Evolutionary conservation across 495 filamentous ascomycete species (phyloP).

Genomic region (Aspergillus carlsbadensis): DNA sequence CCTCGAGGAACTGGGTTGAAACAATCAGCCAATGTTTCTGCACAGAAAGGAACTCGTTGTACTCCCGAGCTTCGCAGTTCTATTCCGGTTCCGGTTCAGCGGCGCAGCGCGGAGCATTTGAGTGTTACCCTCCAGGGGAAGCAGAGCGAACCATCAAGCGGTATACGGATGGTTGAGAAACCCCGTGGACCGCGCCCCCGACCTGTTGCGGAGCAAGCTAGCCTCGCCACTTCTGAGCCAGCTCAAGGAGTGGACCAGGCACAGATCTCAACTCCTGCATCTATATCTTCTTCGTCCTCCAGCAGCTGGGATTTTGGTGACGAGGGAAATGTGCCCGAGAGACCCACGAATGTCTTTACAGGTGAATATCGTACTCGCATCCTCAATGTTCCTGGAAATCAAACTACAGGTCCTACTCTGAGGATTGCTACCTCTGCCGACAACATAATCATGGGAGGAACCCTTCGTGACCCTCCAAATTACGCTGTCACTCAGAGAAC

Average conservation of each 20-base stretch:
- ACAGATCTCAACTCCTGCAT: background rate
- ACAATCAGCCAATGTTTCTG: background rate
- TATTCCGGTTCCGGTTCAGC: constrained; percentile 17
- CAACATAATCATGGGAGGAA: constrained; percentile 33
- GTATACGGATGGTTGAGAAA: constrained; percentile 8
- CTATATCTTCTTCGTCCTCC: constrained; percentile 11
- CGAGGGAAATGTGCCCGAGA: background rate
- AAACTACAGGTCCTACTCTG: constrained; percentile 26
- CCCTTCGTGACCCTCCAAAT: background rate
- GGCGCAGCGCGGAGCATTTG: constrained; percentile 2
- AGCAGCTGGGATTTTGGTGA: constrained; percentile 14
- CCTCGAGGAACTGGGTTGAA: constrained; percentile 5
- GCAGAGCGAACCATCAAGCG: constrained; percentile 2
- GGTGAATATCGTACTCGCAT: constrained; percentile 23
- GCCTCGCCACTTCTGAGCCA: background rate
- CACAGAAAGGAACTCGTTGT: constrained; percentile 1
- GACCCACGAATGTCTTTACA: constrained; percentile 19
- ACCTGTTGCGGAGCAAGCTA: background rate
- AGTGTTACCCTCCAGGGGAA: background rate
- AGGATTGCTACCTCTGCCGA: constrained; percentile 36
- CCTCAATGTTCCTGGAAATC: background rate
- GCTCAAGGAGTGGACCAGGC: background rate
- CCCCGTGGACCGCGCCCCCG: constrained; percentile 15
- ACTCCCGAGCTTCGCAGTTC: constrained; percentile 13
- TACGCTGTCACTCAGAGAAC: constrained; percentile 5